Conservation (phyloP, 352 stramenopile genomes). For the Phytophthora agathidicida region DNA sequence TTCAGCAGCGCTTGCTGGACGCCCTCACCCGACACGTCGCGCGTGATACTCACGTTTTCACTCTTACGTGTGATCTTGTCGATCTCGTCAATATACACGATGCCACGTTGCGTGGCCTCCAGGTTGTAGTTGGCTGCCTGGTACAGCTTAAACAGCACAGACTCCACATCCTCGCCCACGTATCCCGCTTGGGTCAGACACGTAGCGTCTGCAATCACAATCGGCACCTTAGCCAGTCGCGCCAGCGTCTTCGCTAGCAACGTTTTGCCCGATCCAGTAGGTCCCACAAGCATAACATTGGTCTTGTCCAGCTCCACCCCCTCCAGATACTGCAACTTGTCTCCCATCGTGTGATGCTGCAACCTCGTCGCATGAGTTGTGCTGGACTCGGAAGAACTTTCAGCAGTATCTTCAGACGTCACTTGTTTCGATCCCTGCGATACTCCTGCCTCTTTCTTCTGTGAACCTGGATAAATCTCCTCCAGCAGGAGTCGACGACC, state of each 20-base stretch:
- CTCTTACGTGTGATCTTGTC: conserved; percentile 97
- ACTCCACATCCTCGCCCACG: conserved; percentile 99
- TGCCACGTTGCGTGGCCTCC: conserved; percentile 95
- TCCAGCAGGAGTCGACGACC: conserved; percentile 65
- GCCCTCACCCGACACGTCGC: conserved; percentile 97
- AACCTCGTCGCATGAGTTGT: conserved; percentile 17
- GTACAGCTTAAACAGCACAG: conserved; percentile 98
- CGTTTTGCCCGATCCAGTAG: conserved; percentile 97
- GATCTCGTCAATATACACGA: conserved; percentile 99
- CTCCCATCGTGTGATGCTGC: conserved; percentile 35
- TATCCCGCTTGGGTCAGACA: conserved; percentile 98
- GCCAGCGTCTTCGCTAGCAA: conserved; percentile 97
- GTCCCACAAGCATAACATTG: conserved; percentile 96
- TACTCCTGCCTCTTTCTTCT: conserved; percentile 36
- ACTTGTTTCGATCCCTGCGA: conserved; percentile 18
- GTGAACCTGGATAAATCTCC: conserved; percentile 60
- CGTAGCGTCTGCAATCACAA: conserved; percentile 98
- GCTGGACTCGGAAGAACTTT: not conserved
- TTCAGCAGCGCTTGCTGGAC: conserved; percentile 99
- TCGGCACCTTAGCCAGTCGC: conserved; percentile 95
- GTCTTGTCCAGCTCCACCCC: conserved; percentile 98
- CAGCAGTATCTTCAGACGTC: conserved; percentile 3
- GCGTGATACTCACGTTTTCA: conserved; percentile 93
- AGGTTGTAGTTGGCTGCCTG: conserved; percentile 96
- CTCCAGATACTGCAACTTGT: conserved; percentile 74